Base-by-base conservation (phyloP, 768 basidiomycete genomes). In the Auricularia sp. region DNA sequence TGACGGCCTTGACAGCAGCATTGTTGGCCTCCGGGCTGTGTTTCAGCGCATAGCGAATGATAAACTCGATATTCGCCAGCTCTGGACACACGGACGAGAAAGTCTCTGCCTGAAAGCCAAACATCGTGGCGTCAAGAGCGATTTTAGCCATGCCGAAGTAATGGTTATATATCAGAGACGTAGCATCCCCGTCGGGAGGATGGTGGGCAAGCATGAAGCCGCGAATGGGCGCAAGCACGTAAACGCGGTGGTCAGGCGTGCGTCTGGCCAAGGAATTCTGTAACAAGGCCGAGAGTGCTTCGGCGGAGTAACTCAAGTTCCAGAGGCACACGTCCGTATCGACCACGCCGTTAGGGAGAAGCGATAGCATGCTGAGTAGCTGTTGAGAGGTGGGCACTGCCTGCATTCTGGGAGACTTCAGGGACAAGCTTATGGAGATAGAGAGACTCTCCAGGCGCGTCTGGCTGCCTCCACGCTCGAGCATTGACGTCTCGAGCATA, bases 301-400 rank as follows among this genome's bases (percentile, higher is more conserved):
- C 16, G 18, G 6, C 11, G 18, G 5, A 18, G 6, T 18, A 6
- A 18, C 16, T 18, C 21, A 51, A 5, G 18, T 51, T 63, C 37
- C 70, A 67, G 3, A 42, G 62, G 1, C 35, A 58, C 1, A 71
- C 61, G 44, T 70, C 62, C 18, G 44, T 61, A 61, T 75, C 67
- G 2, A 29, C 24, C 11, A 70, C n/a, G 4, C 56, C 56, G 34
- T 29, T 14, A 7, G 56, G 56, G 7, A 59, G 56, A 10, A 59
- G 56, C 11, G 56, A 24, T 7, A 59, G 24, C 24, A 59, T 14
- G 29, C 56, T 36, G 34, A 59, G 56, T 14, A 59, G 10, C 6
- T 36, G 21, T 14, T 18, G 11, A 6, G 56, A n/a, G 4, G n/a
- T 5, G n/a, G 56, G 56, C 14, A 34, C 21, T 13, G 8, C 14